Conservation (phyloP, 1,284 basidiomycete species). For the Cystobasidium slooffiae region DNA sequence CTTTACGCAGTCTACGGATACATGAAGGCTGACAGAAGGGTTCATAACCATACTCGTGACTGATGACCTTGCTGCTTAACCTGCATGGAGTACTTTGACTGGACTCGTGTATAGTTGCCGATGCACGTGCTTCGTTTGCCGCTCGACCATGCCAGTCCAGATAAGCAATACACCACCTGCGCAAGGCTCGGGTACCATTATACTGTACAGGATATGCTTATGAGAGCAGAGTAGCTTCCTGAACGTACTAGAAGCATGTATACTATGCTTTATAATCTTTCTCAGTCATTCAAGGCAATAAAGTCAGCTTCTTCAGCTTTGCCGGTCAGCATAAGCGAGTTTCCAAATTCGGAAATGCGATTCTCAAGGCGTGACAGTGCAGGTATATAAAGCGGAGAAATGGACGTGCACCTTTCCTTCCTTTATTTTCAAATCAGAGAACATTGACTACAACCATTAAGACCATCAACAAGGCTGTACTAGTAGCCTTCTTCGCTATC, state of each 20-base stretch:
- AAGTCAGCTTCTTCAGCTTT: not conserved
- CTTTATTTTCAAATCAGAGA: not conserved
- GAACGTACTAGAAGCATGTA: not conserved
- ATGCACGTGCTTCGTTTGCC: too few relatives aligned
- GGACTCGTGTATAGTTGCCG: too few relatives aligned
- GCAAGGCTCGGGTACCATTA: too few relatives aligned
- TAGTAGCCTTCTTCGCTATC: constrained; percentile 32
- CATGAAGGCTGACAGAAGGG: too few relatives aligned
- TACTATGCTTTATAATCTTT: not conserved
- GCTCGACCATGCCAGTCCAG: too few relatives aligned
- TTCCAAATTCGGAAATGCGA: constrained; percentile 13
- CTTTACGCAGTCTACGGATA: too few relatives aligned
- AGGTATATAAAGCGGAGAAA: not conserved
- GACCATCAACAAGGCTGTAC: constrained; percentile 17
- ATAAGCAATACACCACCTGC: too few relatives aligned
- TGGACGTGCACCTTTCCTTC: not conserved
- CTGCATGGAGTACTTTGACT: too few relatives aligned
- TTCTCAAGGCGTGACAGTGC: constrained; percentile 1
- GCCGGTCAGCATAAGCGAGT: not conserved
- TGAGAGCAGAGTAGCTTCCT: too few relatives aligned
- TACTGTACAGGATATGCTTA: too few relatives aligned
- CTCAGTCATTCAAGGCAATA: not conserved
- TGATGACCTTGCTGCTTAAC: too few relatives aligned
- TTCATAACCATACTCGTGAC: too few relatives aligned
- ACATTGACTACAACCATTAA: not conserved